Evolutionary conservation across 2,329 filamentous ascomycete genomes (phyloP), one percentile per base, ranked within the genome.

Genomic region (Incumbomyces lentus): DNA sequence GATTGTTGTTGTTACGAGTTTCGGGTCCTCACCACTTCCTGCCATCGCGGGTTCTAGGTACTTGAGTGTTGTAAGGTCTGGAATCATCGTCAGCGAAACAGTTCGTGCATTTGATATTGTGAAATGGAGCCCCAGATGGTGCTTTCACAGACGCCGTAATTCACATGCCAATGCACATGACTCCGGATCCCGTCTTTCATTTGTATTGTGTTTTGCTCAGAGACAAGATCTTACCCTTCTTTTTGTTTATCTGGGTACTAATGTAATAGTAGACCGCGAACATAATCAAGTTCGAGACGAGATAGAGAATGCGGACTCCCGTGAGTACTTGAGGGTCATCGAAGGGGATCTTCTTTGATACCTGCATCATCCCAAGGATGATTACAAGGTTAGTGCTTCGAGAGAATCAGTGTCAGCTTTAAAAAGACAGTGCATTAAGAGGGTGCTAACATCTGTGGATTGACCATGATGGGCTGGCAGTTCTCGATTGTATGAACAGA

Each of bases 341-440:
- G 62, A 96, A 95, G 40, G 89, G 87, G 52, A 98, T 81, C 69
- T 83, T 86, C 79, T 96, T 96, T 59, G 88, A 85, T 52, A 94
- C 84, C 76, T 95, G 90, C 87, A 96, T 95, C 84, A 95, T 93
- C 64, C 86, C 85, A 59, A 95, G 79, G 81, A 95, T 88, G 82
- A 95, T 88, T 73, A 86, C 75, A 67, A 95, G 76, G 77, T 95
- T 95, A 67, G 85, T 86, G 61, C 88, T 94, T 68, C 57, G 53
- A 46, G 52, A 52, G 47, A 55, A 65, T 49, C 64, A 62, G 57
- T 39, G 50, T 47, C 46, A 34, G 44, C 39, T 18, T 30, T 10
- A 13, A 1, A 13, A 29, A 19, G 2, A 2, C 12, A 16, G n/a
- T 13, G n/a, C 6, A 16, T 14, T 3, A n/a, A 16, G 35, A 32